Evolutionary conservation across 768 basidiomycete genomes (phyloP).

Genomic region (Termitomyces sp.): DNA sequence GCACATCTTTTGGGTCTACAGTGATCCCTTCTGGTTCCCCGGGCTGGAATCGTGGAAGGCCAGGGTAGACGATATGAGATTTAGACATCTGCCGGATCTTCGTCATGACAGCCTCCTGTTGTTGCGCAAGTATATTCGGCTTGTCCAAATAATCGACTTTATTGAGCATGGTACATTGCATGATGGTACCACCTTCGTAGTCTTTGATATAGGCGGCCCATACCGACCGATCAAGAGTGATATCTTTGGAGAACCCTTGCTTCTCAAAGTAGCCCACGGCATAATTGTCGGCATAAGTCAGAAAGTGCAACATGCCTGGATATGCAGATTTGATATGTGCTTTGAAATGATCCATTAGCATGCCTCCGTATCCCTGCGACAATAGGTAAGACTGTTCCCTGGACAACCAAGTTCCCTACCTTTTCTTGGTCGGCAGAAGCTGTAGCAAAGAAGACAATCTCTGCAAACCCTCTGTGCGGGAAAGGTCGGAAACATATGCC

Average conservation of each 20-base stretch:
- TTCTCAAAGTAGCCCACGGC: slow-evolving; percentile 99
- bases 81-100: slow-evolving; percentile 86
- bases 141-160: slow-evolving; percentile 89
- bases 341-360: slow-evolving; percentile 99
- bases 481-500: slow-evolving; percentile 98
- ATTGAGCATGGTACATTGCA: slow-evolving; percentile 96
- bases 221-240: slow-evolving; percentile 80
- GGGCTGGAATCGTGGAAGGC: slow-evolving; percentile 70
- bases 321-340: slow-evolving; percentile 81
- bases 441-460: slow-evolving; percentile 98
- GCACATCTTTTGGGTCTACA: slow-evolving; percentile 75
- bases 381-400: slow-evolving; percentile 1
- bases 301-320: slow-evolving; percentile 87
- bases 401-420: slow-evolving; percentile 38
- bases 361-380: slow-evolving; percentile 90
- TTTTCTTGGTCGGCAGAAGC: slow-evolving; percentile 96
- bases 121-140: slow-evolving; percentile 63
- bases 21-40: slow-evolving; percentile 44
- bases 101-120: slow-evolving; percentile 84
- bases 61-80: slow-evolving; percentile 82
- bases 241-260: slow-evolving; percentile 98
- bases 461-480: slow-evolving; percentile 90
- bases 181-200: slow-evolving; percentile 98
- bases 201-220: slow-evolving; percentile 99
- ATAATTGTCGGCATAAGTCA: slow-evolving; percentile 98